These are phyloP conservation scores for Chrysosporium queenslandicum DNA, from an alignment of 2,329 filamentous ascomycete species.

Conservation along the genomic window DNA sequence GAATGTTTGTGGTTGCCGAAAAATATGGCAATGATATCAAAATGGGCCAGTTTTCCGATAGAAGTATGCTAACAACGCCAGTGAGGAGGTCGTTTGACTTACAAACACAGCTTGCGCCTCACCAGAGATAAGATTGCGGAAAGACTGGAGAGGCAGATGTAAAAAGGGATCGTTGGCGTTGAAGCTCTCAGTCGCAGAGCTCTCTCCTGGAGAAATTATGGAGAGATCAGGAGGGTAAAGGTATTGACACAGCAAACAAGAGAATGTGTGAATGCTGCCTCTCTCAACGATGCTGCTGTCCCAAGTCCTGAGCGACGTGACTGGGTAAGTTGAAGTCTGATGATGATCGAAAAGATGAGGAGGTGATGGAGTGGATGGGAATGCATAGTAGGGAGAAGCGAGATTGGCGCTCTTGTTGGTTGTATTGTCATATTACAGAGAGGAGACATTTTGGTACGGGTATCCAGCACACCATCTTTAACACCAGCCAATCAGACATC, in stretches of 20 bases:
- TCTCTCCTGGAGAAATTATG: neutral
- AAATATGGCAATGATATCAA: neutral
- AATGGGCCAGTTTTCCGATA: neutral
- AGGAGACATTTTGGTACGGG: neutral
- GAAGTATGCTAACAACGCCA: neutral
- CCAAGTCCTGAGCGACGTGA: neutral
- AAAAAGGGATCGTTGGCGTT: neutral
- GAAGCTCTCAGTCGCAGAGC: neutral
- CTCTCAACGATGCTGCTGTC: neutral
- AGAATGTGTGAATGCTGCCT: neutral
- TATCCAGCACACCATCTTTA: too few relatives aligned
- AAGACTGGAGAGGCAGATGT: neutral
- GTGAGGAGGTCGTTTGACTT: neutral
- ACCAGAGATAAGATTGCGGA: neutral
- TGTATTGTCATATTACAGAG: conserved; percentile 9
- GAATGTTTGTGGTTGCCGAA: neutral
- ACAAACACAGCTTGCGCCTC: neutral
- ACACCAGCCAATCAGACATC: neutral
- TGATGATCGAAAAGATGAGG: conserved; percentile 3
- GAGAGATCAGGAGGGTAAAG: neutral
- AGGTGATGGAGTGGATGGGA: conserved; percentile 7
- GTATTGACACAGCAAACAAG: neutral
- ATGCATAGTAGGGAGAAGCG: conserved; percentile 8
- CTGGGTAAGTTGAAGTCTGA: conserved; percentile 1
- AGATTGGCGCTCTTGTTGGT: conserved; percentile 1